These are phyloP conservation scores for Malus asiatica DNA, from an alignment of 306 rosid species.

Conservation along the genomic window DNA sequence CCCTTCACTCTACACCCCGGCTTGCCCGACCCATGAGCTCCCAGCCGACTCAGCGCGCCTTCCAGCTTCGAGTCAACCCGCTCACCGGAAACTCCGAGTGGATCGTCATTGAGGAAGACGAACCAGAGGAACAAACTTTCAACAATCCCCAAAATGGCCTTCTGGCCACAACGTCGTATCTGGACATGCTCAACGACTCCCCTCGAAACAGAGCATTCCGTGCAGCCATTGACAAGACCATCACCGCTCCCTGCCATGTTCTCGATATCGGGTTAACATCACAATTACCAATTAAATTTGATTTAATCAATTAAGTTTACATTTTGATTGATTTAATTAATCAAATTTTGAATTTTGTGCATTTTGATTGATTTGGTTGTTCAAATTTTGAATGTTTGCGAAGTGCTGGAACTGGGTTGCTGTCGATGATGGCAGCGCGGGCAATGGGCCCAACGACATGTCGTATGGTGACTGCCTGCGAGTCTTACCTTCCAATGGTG, in stretches of 20 bases:
- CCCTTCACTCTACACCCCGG: constrained; percentile 8
- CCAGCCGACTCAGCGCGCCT: constrained; percentile 40
- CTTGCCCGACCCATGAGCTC: constrained; percentile 51
- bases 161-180: constrained; percentile 69
- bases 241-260: constrained; percentile 61
- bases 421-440: constrained; percentile 90
- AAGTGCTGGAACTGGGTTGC: constrained; percentile 93
- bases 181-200: constrained; percentile 91
- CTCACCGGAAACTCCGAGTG: constrained; percentile 89
- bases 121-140: constrained; percentile 18
- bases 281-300: neutral
- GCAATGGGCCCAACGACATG: constrained; percentile 49
- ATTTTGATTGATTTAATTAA: neutral
- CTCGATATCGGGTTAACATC: constrained; percentile 77
- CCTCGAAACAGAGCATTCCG: constrained; percentile 62
- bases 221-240: constrained; percentile 66
- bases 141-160: constrained; percentile 34
- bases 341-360: neutral
- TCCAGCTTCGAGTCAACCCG: constrained; percentile 75
- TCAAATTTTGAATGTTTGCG: neutral
- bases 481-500: constrained; percentile 96
- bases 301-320: too few relatives aligned
- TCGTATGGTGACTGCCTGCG: constrained; percentile 65
- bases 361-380: too few relatives aligned
- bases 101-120: constrained; percentile 67